Conservation (phyloP, 345 rosid genomes). For the Lumnitzera racemosa region DNA sequence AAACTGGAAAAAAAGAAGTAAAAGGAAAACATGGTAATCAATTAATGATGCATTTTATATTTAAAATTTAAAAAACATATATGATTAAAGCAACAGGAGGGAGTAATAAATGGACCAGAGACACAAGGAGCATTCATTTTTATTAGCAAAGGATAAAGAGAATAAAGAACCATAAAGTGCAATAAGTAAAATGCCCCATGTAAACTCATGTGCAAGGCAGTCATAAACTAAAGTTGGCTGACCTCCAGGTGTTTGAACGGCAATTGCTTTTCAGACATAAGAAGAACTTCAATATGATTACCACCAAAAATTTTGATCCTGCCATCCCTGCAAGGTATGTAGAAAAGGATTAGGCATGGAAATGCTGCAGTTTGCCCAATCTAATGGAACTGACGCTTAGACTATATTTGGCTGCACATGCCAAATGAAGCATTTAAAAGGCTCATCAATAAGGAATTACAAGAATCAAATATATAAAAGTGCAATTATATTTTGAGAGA, state of each 20-base stretch:
- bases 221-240: conserved; percentile 4
- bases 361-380: no score
- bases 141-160: not conserved
- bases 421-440: not conserved
- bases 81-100: not conserved
- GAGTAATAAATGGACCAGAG: conserved; percentile 1
- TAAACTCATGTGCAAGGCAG: no score
- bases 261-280: conserved; percentile 58
- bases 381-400: not conserved
- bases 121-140: not conserved
- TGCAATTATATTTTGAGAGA: no score
- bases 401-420: not conserved
- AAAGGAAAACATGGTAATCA: not conserved
- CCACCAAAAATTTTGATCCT: conserved; percentile 86
- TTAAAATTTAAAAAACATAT: not conserved
- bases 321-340: conserved; percentile 50
- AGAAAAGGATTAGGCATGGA: no score
- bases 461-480: conserved; percentile 3
- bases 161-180: not conserved
- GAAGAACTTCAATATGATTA: conserved; percentile 66
- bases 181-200: not conserved
- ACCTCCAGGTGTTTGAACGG: conserved; percentile 79
- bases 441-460: not conserved
- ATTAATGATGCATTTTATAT: not conserved
- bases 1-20: conserved; percentile 39